Evolutionary conservation across 2,329 filamentous ascomycete genomes (phyloP).

Genomic region (Claviceps sorghi): DNA sequence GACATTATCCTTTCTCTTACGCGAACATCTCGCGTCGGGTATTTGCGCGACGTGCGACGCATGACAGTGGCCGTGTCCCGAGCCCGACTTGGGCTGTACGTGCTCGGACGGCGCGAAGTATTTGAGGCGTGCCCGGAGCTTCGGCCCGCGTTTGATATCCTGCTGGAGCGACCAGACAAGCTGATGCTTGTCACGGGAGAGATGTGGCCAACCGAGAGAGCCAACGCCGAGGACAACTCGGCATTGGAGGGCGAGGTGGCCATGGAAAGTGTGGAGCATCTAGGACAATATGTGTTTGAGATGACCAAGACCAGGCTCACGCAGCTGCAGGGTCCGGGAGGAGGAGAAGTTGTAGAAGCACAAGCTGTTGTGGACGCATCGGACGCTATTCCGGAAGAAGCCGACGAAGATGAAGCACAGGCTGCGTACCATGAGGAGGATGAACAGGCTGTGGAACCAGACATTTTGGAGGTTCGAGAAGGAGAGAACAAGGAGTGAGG

Average conservation of each 20-base stretch:
- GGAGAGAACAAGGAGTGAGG: neutral
- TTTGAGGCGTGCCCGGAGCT: slow-evolving; percentile 86
- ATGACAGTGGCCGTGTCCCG: slow-evolving; percentile 90
- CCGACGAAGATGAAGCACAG: slow-evolving; percentile 15
- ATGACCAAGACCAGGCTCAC: slow-evolving; percentile 60
- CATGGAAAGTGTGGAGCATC: slow-evolving; percentile 86
- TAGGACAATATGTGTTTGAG: slow-evolving; percentile 91
- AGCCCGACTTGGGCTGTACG: slow-evolving; percentile 79
- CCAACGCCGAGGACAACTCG: slow-evolving; percentile 24
- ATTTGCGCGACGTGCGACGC: slow-evolving; percentile 82
- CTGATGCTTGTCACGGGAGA: slow-evolving; percentile 72
- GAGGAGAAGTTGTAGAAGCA: slow-evolving; percentile 10
- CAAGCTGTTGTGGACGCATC: slow-evolving; percentile 7
- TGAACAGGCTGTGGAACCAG: slow-evolving; percentile 18
- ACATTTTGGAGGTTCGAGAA: slow-evolving; percentile 22
- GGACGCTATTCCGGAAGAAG: slow-evolving; percentile 14
- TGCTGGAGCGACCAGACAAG: slow-evolving; percentile 67
- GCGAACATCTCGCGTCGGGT: slow-evolving; percentile 76
- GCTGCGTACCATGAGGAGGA: slow-evolving; percentile 18
- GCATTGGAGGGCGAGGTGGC: slow-evolving; percentile 42
- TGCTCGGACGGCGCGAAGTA: slow-evolving; percentile 73
- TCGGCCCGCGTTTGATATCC: slow-evolving; percentile 65
- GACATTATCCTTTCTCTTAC: slow-evolving; percentile 90
- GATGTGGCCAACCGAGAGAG: slow-evolving; percentile 58
- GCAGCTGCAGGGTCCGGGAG: slow-evolving; percentile 22